Evolutionary conservation across 805 yeast species (phyloP).

Genomic region (Ogataea nonfermentans): DNA sequence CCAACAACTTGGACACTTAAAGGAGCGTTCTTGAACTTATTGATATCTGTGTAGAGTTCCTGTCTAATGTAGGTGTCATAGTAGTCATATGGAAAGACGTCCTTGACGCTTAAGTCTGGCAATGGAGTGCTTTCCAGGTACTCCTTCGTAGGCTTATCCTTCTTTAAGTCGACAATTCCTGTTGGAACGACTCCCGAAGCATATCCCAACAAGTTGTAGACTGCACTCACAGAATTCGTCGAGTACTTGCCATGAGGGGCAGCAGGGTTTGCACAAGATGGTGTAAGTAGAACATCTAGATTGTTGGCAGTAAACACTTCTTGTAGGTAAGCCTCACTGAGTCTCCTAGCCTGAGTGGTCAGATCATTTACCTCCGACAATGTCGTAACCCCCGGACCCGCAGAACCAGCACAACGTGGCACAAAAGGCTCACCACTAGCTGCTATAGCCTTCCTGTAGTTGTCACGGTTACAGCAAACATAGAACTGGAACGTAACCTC

Average conservation of each 20-base stretch:
- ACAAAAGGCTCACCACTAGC: conserved; percentile 8
- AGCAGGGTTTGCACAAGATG: conserved; percentile 41
- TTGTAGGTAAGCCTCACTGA: conserved; percentile 2
- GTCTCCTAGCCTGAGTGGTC: conserved; percentile 4
- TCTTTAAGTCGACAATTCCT: conserved; percentile 45
- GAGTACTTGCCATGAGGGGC: conserved; percentile 35
- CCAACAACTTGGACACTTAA: conserved; percentile 63
- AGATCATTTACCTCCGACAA: conserved; percentile 1
- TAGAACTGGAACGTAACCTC: conserved; percentile 8
- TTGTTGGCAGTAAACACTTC: conserved; percentile 4
- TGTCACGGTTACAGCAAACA: conserved; percentile 2
- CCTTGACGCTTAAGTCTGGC: conserved; percentile 39
- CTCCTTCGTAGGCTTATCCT: conserved; percentile 32
- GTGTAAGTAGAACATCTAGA: conserved; percentile 38
- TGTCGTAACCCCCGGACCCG: not conserved
- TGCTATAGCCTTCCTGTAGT: conserved; percentile 2
- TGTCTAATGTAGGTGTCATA: conserved; percentile 35
- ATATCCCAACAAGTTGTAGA: conserved; percentile 45
- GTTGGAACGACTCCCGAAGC: conserved; percentile 52
- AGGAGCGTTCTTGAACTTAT: conserved; percentile 51
- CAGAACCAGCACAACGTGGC: conserved; percentile 7
- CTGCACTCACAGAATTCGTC: conserved; percentile 35
- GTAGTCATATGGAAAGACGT: conserved; percentile 37
- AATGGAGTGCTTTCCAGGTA: conserved; percentile 30
- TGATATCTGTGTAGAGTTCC: conserved; percentile 6